Evolutionary conservation across 148 eudicot species (phyloP), one percentile per base, ranked within the genome.

Genomic region (Euryodendron excelsum): DNA sequence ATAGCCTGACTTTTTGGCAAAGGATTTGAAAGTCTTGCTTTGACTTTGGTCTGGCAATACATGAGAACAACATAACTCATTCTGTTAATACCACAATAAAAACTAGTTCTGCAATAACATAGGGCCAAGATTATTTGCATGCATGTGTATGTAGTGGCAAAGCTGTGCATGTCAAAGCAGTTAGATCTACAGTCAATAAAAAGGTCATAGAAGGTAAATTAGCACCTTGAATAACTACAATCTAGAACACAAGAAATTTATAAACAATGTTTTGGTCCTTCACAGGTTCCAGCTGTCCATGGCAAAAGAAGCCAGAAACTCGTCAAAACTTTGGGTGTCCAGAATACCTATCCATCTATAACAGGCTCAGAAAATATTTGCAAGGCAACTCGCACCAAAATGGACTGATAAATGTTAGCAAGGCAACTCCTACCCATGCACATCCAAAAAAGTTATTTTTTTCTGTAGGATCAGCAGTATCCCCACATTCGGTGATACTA

Each of bases 21-120:
- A 50, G 97, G 97, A 80, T 93, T 93, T 66, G 97, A 93, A 56
- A 93, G 92, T 84, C 97, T 88, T 28, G 95, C 95, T 83, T 86
- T 83, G 48, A 93, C 93, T 87, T 82, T 90, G 37, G 85, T 82
- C 93, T 91, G 72, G 48, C 17, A 82, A 60, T 3, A 58, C 31
- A 69, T 39, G 3, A 41, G 25, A 72, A 48, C 14, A 82, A 56
- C 17, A 59, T 48, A 62, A 52, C 1, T 48, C 23, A 48, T 14
- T 69, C 23, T 39, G 23, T 78, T 60, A 69, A 28, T 52, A 53
- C 39, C 2, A 36, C 39, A 69, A 2, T 61, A 60, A 45, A 48
- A 28, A 33, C 36, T 30, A 3, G 27, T 48, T 52, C 11, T 48
- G 37, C 60, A 23, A 55, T 14, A 70, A 55, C 36, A 44, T 69